These are phyloP conservation scores for Lagerstroemia speciosa DNA, from an alignment of 345 rosid species.

Conservation along the genomic window DNA sequence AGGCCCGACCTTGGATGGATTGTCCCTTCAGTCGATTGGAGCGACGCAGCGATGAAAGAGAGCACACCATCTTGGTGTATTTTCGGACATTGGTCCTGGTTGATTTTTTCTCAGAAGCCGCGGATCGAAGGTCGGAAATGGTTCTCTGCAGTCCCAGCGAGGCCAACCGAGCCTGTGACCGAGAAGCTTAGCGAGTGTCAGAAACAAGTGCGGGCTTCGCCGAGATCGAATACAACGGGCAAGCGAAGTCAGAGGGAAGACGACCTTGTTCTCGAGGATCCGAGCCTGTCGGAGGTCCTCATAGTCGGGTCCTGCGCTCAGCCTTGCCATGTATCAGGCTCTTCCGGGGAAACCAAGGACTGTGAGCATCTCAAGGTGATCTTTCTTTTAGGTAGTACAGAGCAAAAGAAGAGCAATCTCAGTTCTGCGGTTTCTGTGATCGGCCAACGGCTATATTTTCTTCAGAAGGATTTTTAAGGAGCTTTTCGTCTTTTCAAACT, in stretches of 20 bases:
- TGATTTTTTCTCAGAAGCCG: constrained; percentile 14
- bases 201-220: background rate
- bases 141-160: constrained; percentile 29
- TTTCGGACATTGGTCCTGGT: constrained; percentile 9
- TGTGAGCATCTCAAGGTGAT: no score
- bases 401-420: background rate
- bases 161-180: constrained; percentile 26
- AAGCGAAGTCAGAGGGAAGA: background rate
- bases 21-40: constrained; percentile 17
- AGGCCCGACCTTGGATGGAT: background rate
- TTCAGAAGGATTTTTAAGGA: no score
- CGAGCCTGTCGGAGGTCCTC: constrained; percentile 20
- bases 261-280: constrained; percentile 32
- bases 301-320: background rate
- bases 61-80: constrained; percentile 7
- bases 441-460: background rate
- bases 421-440: background rate
- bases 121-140: constrained; percentile 20
- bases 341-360: background rate
- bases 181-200: background rate
- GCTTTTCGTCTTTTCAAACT: no score
- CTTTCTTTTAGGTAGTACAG: no score
- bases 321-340: background rate
- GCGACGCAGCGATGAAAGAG: constrained; percentile 19
- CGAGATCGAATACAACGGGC: background rate